Base-by-base conservation (phyloP, 2,329 filamentous ascomycete species). In the Epichloe gansuensis region DNA sequence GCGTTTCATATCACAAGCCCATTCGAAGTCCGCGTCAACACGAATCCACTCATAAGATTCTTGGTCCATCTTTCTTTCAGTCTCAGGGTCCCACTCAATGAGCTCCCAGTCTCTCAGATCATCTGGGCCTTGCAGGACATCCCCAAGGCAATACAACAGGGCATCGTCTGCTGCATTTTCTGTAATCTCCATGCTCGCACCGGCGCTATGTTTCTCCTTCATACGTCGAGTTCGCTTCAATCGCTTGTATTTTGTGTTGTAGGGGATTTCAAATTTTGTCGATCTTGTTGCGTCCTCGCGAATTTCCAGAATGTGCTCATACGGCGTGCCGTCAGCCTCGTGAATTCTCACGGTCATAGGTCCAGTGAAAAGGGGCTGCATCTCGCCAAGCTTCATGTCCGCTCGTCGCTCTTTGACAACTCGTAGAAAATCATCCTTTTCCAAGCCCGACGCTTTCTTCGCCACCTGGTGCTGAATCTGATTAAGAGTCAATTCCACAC, bases 41-140 rank as follows among this genome's bases (percentile, higher is more conserved):
- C 93, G 85, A 60, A 98, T 95, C 93, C 94, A 98, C 66, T 98
- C 93, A 63, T 96, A 98, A 0, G 89, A 95, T 65, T 98, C 93
- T 58, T 90, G 83, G 53, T 93, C 89, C 91, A 98, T 97, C 62
- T 83, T 83, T 38, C 85, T 79, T 67, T 97, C 91, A 15, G 91
- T 88, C 52, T 94, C 88, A 55, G 86, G 80, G 47, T 87, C 85
- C 91, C 91, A 98, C 58, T 97, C 91, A 5, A 82, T 80, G 5
- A 98, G 75, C 50, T 80, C 82, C 91, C 93, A 98, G 43, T 88
- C 82, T 49, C 80, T 74, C 46, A 88, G 80, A 52, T 98, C 93
- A 56, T 94, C 85, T 8, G 86, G 81, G 4, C 79, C 82, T 61
- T 93, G 86, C 41, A 98, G 78, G 8, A 95, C 86, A 67, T 98